Base-by-base conservation (phyloP, 495 filamentous ascomycete species). In the Penicillium steckii region DNA sequence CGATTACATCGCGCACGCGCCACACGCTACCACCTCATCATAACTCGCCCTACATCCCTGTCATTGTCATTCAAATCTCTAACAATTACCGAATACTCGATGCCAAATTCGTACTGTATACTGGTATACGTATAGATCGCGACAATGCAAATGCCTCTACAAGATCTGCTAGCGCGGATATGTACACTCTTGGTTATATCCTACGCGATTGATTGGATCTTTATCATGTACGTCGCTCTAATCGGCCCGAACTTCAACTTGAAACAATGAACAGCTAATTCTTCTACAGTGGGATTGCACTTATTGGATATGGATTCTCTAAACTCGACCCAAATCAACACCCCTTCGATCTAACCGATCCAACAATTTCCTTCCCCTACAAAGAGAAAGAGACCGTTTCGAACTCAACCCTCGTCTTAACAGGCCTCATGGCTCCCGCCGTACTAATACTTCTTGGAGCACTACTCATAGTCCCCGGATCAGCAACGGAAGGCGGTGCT, bases 311-410 rank as follows among this genome's bases (percentile, higher is more conserved):
- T 41, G 73, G 61, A 1, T 75, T 81, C 55, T 72, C 66, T 40
- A 55, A 53, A 29, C 43, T 68, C 7, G 55, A 54, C 3, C 76
- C 76, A n/a, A 79, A 72, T 42, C 69, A 68, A 19, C 65, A 65
- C 25, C 67, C 76, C 12, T 79, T 79, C 64, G 69, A 76, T 24
- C 69, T 85, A 3, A 63, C 72, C 29, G 80, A 88, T 60, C 67
- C 77, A 0, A 65, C 54, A 23, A 85, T 88, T 53, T 79, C 82
- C 32, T 85, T 73, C 55, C 86, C 85, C 0, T 75, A 75, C 55
- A 68, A 64, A 18, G 56, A 66, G 2, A 52, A 78, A 8, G 79
- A 86, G 33, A 86, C 77, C n/a, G 76, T 89, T 12, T 69, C 79
- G 4, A 77, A 68, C 8, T 53, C 48, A 21, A 67, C 80, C 8